Conservation (phyloP, 2,329 filamentous ascomycete species). For the Paecilomyces niveus region DNA sequence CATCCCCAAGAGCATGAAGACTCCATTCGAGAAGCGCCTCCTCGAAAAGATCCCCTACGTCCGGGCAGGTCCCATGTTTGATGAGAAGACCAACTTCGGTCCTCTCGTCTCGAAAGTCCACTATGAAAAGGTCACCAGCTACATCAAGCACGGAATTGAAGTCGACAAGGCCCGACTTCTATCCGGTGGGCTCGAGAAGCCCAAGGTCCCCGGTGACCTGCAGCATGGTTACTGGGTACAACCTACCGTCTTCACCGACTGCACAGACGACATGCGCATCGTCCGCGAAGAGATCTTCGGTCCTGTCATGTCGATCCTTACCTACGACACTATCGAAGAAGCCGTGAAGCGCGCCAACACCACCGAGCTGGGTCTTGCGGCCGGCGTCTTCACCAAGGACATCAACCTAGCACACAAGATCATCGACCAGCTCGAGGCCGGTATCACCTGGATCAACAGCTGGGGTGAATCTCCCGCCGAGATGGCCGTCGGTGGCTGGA, state of each 20-base stretch:
- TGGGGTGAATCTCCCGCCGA: constrained; percentile 91
- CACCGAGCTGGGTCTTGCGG: constrained; percentile 71
- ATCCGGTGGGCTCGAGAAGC: constrained; percentile 59
- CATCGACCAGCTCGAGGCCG: constrained; percentile 64
- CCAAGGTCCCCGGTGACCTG: constrained; percentile 46
- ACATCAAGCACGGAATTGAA: constrained; percentile 69
- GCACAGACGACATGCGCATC: constrained; percentile 74
- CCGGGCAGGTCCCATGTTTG: constrained; percentile 65
- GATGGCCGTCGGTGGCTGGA: constrained; percentile 91
- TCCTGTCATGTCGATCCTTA: constrained; percentile 74
- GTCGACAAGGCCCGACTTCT: constrained; percentile 67
- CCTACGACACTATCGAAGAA: constrained; percentile 64
- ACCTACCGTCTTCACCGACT: constrained; percentile 81
- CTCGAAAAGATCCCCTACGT: constrained; percentile 63
- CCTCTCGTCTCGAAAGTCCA: constrained; percentile 71
- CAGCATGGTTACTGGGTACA: constrained; percentile 71
- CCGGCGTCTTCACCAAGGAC: constrained; percentile 74
- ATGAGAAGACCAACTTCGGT: constrained; percentile 71
- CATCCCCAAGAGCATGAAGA: constrained; percentile 59
- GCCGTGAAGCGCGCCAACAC: constrained; percentile 66
- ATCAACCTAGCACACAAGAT: constrained; percentile 67
- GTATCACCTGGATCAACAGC: constrained; percentile 88
- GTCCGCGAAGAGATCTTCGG: constrained; percentile 81
- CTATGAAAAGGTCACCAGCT: constrained; percentile 67
- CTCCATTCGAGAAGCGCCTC: constrained; percentile 60